Base-by-base conservation (phyloP, 176 grass and related monocot genomes). In the Cenchrus fungigraminus region DNA sequence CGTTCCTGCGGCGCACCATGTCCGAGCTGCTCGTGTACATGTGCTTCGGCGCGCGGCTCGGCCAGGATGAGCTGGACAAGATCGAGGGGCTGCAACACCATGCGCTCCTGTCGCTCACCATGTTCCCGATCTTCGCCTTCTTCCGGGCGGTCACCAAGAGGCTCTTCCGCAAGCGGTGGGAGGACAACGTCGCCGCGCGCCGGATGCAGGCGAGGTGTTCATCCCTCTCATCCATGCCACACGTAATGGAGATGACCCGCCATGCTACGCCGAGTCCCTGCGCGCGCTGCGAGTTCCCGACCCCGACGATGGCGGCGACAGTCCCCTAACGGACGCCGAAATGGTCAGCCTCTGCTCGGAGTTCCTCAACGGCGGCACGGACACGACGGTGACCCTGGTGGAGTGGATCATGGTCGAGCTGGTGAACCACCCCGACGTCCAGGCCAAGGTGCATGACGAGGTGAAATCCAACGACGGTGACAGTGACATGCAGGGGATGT, bases 11-110 rank as follows among this genome's bases (percentile, higher is more conserved):
- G 45, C 57, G 54, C 32, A 57, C 76, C 66, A 54, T 87, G 77
- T 82, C 75, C 67, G 31, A 1, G n/a, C 47, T 87, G 20, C 68
- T 87, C 9, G 44, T 75, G 20, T 6, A 63, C 17, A 87, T 82
- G 85, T 82, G 78, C 68, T 82, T 87, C 49, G 78, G 74, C 37
- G 78, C 74, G 45, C 52, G 20, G 12, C 66, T 85, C 4, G 29
- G 47, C 20, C 82, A 75, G 44, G 10, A 0, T 3, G 51, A 0
- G 51, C 12, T 3, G 0, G 51, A 34, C 34, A 3, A 53, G 12
- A 15, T 53, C 51, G 12, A 53, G 51, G 51, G 3, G 2, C 25
- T 4, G 1, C n/a, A 49, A 10, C 19, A 12, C 10, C 19, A 11
- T 5, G 43, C 12, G n/a, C 9, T 61, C 59, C n/a, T 25, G 6